Evolutionary conservation across 1,284 basidiomycete genomes (phyloP), one percentile per base, ranked within the genome.

Genomic region (Vanrija humicola): DNA sequence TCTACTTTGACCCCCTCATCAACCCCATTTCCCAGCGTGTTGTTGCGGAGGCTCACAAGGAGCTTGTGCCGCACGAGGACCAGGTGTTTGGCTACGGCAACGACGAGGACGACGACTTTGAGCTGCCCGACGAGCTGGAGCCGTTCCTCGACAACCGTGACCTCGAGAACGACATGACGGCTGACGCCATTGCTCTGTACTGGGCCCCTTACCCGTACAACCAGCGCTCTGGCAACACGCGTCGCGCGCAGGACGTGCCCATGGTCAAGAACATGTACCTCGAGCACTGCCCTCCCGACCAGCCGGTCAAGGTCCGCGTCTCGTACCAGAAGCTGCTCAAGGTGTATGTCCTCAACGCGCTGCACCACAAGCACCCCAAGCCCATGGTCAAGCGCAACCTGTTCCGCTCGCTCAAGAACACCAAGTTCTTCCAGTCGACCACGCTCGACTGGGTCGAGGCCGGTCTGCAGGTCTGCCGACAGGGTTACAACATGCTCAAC

Each of bases 401-500:
- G 49, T 95, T 98, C 83, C 83, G 90, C 56, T 90, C 94, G 74
- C 82, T 99, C 56, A 98, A 98, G 79, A 88, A 90, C 45, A 99
- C 96, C 59, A 98, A 98, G 78, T 98, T 99, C 81, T 98, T 99
- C 86, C 96, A 98, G 80, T 90, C 89, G 19, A 98, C 96, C 7
- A 90, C 85, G 62, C 80, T 98, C 66, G 96, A 99, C 77, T 99
- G 96, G 96, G 95, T 99, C 29, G 96, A 99, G 77, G 96, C 95
- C 4, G 96, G 96, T 69, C 79, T 99, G 59, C 96, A 99, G 78
- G 96, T 99, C 53, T 96, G 93, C 79, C 82, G 95, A 64, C 96
- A 99, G 75, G 95, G 95, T 34, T 98, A 97, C 80, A 99, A 98
- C 79, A 98, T 98, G 96, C 81, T 99, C 62, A 98, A 98, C 77